Evolutionary conservation across 805 yeast species (phyloP), one percentile per base, ranked within the genome.

Genomic region (Nakazawaea wickerhamii): DNA sequence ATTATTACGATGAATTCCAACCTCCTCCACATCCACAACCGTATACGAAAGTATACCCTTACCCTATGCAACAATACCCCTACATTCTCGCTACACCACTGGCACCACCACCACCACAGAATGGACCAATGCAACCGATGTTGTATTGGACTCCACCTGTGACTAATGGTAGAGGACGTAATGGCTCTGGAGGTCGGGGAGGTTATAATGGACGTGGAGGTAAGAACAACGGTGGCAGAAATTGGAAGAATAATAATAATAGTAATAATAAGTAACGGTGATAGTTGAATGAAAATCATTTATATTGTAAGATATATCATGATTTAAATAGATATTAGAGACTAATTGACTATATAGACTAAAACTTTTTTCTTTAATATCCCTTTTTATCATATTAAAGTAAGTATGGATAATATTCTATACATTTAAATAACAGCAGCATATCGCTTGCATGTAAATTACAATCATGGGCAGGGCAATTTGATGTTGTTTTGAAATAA

Each of bases 1-100:
- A 21, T 14, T 20, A 21, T 22, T 34, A 34, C 27, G 37, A 34
- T 22, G 37, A 22, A n/a, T 32, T 32, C 10, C 36, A 32, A 32
- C 23, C 23, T 6, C 17, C 17, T 11, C 36, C 21, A 19, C 39
- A 23, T 20, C 22, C 40, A 17, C 34, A 26, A 23, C 40, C 18
- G 23, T 37, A 37, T 15, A 18, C 27, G 7, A 37, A 37, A 14
- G 28, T 37, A 34, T 37, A 36, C 28, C 28, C 39, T 14, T 36
- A 36, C 19, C 39, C 39, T 8, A 17, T 36, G 5, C 39, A 36
- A 26, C 39, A 36, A 11, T 36, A 22, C 32, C 32, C 41, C 6
- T 30, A 30, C 17, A 30, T 30, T 15, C 14, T 30, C 10, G 32
- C 32, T 30, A 15, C 32, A n/a, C 10, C 32, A 30, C 14, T 15